Evolutionary conservation across 2,329 filamentous ascomycete species (phyloP).

Genomic region (Cryphonectria japonica): DNA sequence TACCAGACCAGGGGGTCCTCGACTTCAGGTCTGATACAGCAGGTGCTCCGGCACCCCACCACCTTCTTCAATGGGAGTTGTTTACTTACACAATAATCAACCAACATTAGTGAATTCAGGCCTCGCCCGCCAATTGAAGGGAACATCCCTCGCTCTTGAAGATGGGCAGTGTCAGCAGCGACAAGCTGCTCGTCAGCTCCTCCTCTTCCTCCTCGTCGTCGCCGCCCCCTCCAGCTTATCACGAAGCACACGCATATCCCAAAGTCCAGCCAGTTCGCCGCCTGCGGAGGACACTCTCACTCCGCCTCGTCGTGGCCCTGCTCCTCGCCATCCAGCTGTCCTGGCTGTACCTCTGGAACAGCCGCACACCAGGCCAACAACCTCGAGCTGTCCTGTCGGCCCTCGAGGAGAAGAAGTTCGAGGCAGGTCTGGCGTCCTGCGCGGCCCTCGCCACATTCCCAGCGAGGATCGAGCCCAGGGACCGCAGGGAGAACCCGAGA

Average conservation of each 20-base stretch:
- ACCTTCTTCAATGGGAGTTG: neutral
- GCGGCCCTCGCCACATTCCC: constrained; percentile 19
- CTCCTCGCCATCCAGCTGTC: neutral
- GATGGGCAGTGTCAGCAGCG: neutral
- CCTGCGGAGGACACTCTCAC: constrained; percentile 12
- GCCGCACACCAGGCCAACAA: neutral
- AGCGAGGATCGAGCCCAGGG: constrained; percentile 10
- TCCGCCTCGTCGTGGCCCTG: constrained; percentile 4
- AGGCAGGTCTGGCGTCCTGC: constrained; percentile 22
- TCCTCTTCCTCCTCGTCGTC: neutral
- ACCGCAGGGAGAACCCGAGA: constrained; percentile 40
- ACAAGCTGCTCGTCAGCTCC: constrained; percentile 6
- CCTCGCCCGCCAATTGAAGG: neutral
- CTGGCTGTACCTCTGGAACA: constrained; percentile 17
- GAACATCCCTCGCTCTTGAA: neutral
- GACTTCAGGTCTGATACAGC: neutral
- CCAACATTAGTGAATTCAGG: neutral
- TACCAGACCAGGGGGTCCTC: neutral
- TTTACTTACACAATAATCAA: neutral
- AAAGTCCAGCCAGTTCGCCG: constrained; percentile 10
- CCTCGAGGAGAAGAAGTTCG: constrained; percentile 22
- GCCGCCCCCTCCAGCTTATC: constrained; percentile 20
- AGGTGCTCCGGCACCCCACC: neutral
- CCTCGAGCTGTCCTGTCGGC: constrained; percentile 1
- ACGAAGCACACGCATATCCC: constrained; percentile 25